Conservation (phyloP, 306 rosid genomes). For the Cicer cuneatum region DNA sequence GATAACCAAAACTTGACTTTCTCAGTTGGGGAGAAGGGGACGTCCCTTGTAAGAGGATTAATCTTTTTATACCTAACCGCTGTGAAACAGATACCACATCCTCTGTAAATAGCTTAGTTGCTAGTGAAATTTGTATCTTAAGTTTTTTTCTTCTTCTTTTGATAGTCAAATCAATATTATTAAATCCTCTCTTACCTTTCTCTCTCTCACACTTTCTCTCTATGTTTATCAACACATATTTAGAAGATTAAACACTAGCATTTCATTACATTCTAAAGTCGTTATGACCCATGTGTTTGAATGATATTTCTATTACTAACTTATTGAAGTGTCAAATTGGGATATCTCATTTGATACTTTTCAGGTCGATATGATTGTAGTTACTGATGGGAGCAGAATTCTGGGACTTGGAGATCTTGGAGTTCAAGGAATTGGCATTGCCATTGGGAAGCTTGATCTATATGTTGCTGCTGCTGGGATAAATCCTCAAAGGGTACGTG, state of each 20-base stretch:
- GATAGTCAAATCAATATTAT: not conserved
- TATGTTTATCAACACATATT: not conserved
- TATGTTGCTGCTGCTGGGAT: constrained; percentile 99
- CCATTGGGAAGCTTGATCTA: constrained; percentile 93
- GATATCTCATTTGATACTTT: constrained; percentile 40
- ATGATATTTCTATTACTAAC: constrained; percentile 15
- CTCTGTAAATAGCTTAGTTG: constrained; percentile 8
- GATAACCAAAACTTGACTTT: not conserved
- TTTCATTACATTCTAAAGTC: not conserved
- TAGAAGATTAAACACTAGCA: constrained; percentile 15
- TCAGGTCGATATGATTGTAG: constrained; percentile 99
- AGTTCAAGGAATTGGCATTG: constrained; percentile 95
- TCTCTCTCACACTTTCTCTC: not conserved
- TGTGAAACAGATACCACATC: not conserved
- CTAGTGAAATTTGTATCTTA: not conserved
- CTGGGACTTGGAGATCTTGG: constrained; percentile 99
- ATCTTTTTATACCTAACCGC: constrained; percentile 1
- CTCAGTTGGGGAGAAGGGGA: constrained; percentile 3
- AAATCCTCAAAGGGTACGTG: constrained; percentile 93
- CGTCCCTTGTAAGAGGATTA: constrained; percentile 5
- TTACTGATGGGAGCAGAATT: constrained; percentile 97
- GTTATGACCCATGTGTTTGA: not conserved
- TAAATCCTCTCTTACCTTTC: not conserved
- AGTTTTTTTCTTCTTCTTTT: not conserved
- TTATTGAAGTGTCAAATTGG: constrained; percentile 31